These are phyloP conservation scores for Astragalus membranaceus DNA, from an alignment of 306 rosid species.

Conservation along the genomic window DNA sequence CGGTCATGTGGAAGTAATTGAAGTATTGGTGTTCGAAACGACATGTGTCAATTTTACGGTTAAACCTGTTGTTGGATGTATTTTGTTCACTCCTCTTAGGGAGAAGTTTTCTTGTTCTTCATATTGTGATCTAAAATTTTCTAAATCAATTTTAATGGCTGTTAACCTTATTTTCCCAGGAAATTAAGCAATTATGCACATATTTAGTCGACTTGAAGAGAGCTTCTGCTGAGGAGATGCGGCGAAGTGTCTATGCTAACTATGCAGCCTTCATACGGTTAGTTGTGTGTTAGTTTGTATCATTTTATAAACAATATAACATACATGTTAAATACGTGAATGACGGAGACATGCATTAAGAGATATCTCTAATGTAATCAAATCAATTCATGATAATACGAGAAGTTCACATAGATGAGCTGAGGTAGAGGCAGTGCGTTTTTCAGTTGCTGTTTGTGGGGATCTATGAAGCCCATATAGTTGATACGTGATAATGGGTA, in stretches of 20 bases:
- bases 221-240: constrained; percentile 99
- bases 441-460: not conserved
- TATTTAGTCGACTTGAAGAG: constrained; percentile 77
- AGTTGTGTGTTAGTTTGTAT: constrained; percentile 24
- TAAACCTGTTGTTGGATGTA: not conserved
- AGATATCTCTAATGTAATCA: not conserved
- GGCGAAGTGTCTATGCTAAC: constrained; percentile 96
- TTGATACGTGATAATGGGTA: not conserved
- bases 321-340: not conserved
- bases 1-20: too few species aligned
- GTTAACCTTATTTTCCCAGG: constrained; percentile 35
- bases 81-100: not conserved
- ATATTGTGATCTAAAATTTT: not conserved
- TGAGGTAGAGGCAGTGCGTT: not conserved
- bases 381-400: not conserved
- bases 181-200: constrained; percentile 85
- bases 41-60: not conserved
- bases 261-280: constrained; percentile 94
- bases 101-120: constrained; percentile 6
- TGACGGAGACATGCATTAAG: not conserved
- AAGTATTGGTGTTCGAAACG: too few species aligned
- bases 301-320: not conserved
- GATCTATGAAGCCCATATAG: not conserved
- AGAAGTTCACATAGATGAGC: not conserved
- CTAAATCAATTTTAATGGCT: not conserved